Evolutionary conservation across 2,329 filamentous ascomycete genomes (phyloP).

Genomic region (Ophiosphaerella herpotricha): DNA sequence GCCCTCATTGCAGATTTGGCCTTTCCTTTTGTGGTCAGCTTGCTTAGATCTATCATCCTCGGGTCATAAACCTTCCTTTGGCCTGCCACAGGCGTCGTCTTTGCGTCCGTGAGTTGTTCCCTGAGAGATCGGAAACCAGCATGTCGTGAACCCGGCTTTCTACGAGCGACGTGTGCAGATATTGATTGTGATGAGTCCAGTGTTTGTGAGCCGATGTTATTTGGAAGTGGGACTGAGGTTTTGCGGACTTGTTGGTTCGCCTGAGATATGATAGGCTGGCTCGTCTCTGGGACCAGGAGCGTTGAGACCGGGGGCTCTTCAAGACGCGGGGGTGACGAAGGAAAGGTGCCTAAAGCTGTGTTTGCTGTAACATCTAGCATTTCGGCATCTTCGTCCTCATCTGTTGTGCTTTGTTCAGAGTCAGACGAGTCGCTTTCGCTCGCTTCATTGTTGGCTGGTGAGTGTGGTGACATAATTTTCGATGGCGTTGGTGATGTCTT

Average conservation of each 20-base stretch:
- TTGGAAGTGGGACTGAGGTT: conserved; percentile 13
- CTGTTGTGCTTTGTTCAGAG: conserved; percentile 7
- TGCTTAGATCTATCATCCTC: conserved; percentile 12
- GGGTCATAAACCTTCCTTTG: conserved; percentile 15
- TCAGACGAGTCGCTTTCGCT: conserved; percentile 15
- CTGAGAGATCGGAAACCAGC: conserved; percentile 15
- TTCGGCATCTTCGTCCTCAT: conserved; percentile 14
- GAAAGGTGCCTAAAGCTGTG: neutral
- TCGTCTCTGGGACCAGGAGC: conserved; percentile 8
- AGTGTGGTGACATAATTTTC: conserved; percentile 2
- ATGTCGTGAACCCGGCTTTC: conserved; percentile 5
- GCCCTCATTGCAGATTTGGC: neutral
- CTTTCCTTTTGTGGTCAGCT: conserved; percentile 4
- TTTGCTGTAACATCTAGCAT: conserved; percentile 8
- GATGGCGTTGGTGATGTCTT: conserved; percentile 5
- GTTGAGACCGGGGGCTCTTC: neutral
- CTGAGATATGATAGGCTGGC: conserved; percentile 8
- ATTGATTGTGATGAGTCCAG: conserved; percentile 8
- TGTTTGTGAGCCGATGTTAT: neutral
- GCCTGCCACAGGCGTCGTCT: conserved; percentile 5
- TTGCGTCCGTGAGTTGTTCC: conserved; percentile 17
- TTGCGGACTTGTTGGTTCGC: conserved; percentile 4
- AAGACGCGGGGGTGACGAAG: conserved; percentile 18
- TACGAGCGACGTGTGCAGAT: conserved; percentile 12
- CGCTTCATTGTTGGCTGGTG: conserved; percentile 2